These are phyloP conservation scores for Coemansia sp. DNA, from an alignment of 192 early-diverging fungal species.

Conservation along the genomic window DNA sequence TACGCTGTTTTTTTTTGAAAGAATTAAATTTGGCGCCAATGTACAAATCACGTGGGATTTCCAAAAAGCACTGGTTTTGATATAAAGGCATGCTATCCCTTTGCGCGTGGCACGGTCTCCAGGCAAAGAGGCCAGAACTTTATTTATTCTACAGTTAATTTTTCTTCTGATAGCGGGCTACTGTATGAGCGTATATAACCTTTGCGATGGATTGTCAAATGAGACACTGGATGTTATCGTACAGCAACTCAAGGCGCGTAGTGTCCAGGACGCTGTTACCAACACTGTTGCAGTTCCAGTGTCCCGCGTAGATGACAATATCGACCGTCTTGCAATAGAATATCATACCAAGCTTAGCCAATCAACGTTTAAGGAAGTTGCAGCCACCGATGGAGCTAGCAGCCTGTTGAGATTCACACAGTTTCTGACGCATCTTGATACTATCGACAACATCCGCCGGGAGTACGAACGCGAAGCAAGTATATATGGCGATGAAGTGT, in stretches of 20 bases:
- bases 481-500: background rate
- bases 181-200: background rate
- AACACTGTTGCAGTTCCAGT: background rate
- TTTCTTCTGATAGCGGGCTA: too few relatives aligned
- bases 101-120: too few relatives aligned
- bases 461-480: background rate
- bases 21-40: too few relatives aligned
- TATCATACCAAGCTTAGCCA: background rate
- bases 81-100: too few relatives aligned
- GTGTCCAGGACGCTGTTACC: background rate
- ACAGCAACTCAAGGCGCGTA: conserved; percentile 18
- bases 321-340: background rate
- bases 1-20: too few relatives aligned
- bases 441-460: background rate
- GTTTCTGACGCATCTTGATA: background rate
- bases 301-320: background rate
- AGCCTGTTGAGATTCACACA: background rate
- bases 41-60: too few relatives aligned
- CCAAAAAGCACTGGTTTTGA: too few relatives aligned
- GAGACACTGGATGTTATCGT: conserved; percentile 2
- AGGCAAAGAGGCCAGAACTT: too few relatives aligned
- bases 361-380: background rate
- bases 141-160: too few relatives aligned
- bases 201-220: conserved; percentile 8
- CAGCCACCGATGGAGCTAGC: background rate